Percentiles rank a stretch among this genome's conserved stretches.
These are phyloP conservation scores for Raphanus sativus DNA, from an alignment of 345 rosid species.

Conservation along the genomic window DNA sequence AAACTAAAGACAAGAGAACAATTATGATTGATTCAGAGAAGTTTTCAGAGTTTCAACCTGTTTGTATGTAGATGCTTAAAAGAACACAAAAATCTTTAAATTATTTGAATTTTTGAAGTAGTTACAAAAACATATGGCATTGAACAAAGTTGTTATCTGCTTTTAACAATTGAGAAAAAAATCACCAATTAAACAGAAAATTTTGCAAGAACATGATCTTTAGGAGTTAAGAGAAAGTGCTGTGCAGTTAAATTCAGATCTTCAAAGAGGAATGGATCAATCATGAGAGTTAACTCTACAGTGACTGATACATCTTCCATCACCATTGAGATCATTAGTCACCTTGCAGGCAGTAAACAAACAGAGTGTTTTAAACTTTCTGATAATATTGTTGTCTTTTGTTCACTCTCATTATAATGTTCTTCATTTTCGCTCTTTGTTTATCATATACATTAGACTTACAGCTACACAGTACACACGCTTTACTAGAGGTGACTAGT, in stretches of 20 bases:
- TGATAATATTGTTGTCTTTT: too few species aligned
- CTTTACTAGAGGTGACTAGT: too few species aligned
- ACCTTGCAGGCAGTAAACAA: neutral
- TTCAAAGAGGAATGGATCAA: neutral
- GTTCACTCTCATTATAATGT: too few species aligned
- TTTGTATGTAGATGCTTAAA: neutral
- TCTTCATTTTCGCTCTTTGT: too few species aligned
- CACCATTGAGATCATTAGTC: too few species aligned
- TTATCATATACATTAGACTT: too few species aligned
- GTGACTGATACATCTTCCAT: neutral
- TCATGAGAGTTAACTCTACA: neutral
- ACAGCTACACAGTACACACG: too few species aligned
- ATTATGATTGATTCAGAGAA: neutral
- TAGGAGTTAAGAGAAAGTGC: neutral
- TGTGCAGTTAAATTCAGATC: neutral
- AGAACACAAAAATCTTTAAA: neutral
- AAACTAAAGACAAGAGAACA: constrained; percentile 39
- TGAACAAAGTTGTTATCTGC: neutral
- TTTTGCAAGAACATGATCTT: neutral
- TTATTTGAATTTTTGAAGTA: neutral
- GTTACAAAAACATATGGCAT: neutral
- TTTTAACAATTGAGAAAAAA: neutral
- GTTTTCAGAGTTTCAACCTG: neutral
- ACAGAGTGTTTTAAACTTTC: too few species aligned
- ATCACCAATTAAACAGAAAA: neutral